These are phyloP conservation scores for Candida oleophila DNA, from an alignment of 805 yeast genomes.

Conservation along the genomic window DNA sequence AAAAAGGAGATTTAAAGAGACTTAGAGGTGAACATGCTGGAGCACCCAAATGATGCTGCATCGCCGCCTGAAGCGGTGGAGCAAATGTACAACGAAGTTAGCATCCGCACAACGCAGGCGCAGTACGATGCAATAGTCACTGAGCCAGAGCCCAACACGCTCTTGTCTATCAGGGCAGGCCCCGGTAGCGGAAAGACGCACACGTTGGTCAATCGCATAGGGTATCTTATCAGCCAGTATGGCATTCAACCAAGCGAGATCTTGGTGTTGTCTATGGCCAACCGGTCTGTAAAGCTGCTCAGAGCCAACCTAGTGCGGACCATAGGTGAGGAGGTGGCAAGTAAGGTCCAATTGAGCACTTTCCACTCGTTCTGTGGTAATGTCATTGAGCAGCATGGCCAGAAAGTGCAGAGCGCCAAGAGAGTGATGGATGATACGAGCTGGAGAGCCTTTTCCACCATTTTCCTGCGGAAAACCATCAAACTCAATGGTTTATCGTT, in stretches of 20 bases:
- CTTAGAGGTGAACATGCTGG: too few relatives aligned
- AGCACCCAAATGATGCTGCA: neutral
- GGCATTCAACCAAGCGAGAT: conserved; percentile 51
- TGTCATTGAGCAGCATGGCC: conserved; percentile 40
- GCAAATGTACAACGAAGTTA: neutral
- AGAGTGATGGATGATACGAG: conserved; percentile 53
- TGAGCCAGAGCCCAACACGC: conserved; percentile 36
- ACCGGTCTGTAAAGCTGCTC: conserved; percentile 59
- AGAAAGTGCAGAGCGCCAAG: neutral
- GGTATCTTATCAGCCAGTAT: conserved; percentile 39
- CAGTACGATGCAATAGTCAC: conserved; percentile 47
- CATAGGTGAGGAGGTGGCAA: conserved; percentile 34
- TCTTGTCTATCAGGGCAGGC: conserved; percentile 60
- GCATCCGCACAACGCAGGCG: conserved; percentile 30
- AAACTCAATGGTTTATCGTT: conserved; percentile 21
- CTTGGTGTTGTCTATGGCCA: conserved; percentile 65
- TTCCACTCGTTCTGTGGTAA: conserved; percentile 63
- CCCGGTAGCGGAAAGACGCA: conserved; percentile 76
- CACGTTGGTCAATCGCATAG: conserved; percentile 55
- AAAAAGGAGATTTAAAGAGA: too few relatives aligned
- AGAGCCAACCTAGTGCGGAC: conserved; percentile 24
- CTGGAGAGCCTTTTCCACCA: conserved; percentile 39
- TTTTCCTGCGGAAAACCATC: conserved; percentile 38
- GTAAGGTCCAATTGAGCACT: conserved; percentile 47
- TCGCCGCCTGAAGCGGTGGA: neutral